A percentile compares a stretch with the other conserved stretches of the same genome.
Conservation (phyloP, 768 basidiomycete genomes). For the Krasilnikovozyma curviuscula region DNA sequence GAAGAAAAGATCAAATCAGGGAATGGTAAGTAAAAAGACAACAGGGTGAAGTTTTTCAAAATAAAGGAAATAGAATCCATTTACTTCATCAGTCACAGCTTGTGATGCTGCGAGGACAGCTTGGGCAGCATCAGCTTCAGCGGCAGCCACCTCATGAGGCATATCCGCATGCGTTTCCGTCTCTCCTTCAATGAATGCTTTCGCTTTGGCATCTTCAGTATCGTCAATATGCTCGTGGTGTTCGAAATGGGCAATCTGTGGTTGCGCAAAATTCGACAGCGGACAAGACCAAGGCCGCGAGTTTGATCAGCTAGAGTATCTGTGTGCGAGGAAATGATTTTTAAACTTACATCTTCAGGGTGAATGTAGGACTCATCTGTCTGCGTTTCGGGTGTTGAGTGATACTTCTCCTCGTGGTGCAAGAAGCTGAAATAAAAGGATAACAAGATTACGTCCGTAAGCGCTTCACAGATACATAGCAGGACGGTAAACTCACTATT, state of each 20-base stretch:
- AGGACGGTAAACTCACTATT: slow-evolving; percentile 21
- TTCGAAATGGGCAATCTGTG: slow-evolving; percentile 8
- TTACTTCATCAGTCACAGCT: not conserved
- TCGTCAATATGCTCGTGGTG: slow-evolving; percentile 9
- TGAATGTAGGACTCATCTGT: slow-evolving; percentile 87
- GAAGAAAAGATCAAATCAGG: too few species aligned
- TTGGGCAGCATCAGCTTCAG: not conserved
- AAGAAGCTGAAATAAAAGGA: slow-evolving; percentile 20
- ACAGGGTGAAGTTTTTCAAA: too few species aligned
- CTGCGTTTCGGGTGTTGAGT: slow-evolving; percentile 91
- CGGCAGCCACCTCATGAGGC: not conserved
- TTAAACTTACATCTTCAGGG: slow-evolving; percentile 44
- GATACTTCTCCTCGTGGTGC: slow-evolving; percentile 89
- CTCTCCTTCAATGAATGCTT: slow-evolving; percentile 9
- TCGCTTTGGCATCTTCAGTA: slow-evolving; percentile 4
- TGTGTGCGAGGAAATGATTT: not conserved
- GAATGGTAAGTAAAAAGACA: too few species aligned
- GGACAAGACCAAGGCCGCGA: not conserved
- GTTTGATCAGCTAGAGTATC: too few species aligned
- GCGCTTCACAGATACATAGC: not conserved
- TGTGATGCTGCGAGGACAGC: not conserved
- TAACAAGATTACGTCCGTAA: not conserved
- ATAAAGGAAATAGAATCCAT: too few species aligned
- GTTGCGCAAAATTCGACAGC: not conserved
- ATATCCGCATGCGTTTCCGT: slow-evolving; percentile 11